phyloP scores from a whole-genome alignment of 805 yeast species.

The Suhomyces emberorum region DNA sequence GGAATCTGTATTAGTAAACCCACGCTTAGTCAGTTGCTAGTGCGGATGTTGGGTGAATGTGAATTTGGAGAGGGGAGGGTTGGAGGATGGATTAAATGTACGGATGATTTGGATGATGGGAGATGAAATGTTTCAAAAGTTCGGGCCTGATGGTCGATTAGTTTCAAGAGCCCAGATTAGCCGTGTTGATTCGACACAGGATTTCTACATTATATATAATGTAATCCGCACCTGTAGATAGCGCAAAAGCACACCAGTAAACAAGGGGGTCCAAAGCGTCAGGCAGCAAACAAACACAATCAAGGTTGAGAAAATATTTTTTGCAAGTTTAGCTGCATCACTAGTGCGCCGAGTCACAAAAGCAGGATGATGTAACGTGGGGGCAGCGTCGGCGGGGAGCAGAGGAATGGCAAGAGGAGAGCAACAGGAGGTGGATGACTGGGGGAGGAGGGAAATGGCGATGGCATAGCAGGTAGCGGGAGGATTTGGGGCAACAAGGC shows the following conservation, averaged over 20 bases:
- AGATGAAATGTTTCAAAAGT: too few species aligned
- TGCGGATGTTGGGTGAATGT: not conserved
- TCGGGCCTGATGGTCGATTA: too few species aligned
- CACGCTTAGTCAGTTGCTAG: too few species aligned
- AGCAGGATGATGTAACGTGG: slow-evolving; percentile 4
- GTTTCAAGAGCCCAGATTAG: slow-evolving; percentile 1
- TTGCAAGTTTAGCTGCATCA: not conserved
- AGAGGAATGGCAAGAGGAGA: too few species aligned
- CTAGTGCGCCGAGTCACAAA: slow-evolving; percentile 2
- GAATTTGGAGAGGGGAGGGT: not conserved
- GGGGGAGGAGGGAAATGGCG: too few species aligned
- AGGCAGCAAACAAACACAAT: slow-evolving; percentile 7
- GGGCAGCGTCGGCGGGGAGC: not conserved
- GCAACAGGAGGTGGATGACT: too few species aligned
- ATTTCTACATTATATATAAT: slow-evolving; percentile 4
- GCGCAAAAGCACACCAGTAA: slow-evolving; percentile 1
- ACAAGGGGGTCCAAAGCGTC: slow-evolving; percentile 4
- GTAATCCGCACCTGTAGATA: slow-evolving; percentile 2
- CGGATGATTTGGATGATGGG: too few species aligned
- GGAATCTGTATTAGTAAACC: too few species aligned
- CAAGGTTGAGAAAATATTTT: slow-evolving; percentile 1
- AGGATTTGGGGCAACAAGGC: too few species aligned
- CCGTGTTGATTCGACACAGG: not conserved
- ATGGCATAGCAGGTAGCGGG: too few species aligned
- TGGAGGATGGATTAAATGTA: not conserved